Evolutionary conservation across 148 eudicot genomes (phyloP), one percentile per base, ranked within the genome.

Genomic region (Tetragonia tetragonoides): DNA sequence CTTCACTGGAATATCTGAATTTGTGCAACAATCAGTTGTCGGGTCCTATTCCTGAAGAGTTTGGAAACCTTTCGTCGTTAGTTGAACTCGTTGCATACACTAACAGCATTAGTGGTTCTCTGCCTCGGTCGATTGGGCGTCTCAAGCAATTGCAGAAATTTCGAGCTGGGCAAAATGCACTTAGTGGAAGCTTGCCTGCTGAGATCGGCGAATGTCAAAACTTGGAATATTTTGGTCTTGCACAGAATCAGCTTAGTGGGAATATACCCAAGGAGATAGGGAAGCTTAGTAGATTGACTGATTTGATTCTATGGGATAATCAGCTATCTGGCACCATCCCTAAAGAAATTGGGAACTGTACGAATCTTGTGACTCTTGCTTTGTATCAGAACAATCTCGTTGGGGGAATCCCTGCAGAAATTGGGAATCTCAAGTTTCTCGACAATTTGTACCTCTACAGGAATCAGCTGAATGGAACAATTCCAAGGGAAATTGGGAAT

Each of bases 21-120:
- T 67, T 95, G 87, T 95, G 97, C 90, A 93, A 95, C 74, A 95
- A 95, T 81, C 77, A 83, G 83, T 53, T 95, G 51, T 90, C 97
- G 7, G 97, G 97, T 62, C 77, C 89, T 3, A 83, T 95, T 17
- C 97, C 97, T 0, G 90, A 87, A 6, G 96, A 90, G 82, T 77
- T 95, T 49, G 99, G 97, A 21, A 87, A 87, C n/a, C 89, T 95
- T 68, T 81, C 88, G 65, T 87, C 87, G 38, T 82, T 95, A 79
- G 78, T 83, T 77, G 86, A 88, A 64, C 87, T 95, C 79, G 87
- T 89, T 70, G 93, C 90, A 0, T 95, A 88, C 80, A 89, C 94
- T 0, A 95, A 95, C 83, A 85, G 82, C 23, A 77, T 95, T 57
- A 78, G 84, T 11, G 97, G 99, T 15, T 68, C 89, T 14, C 23